Conservation (phyloP, 169 alveolate species). For the Cryptosporidium meleagridis region DNA sequence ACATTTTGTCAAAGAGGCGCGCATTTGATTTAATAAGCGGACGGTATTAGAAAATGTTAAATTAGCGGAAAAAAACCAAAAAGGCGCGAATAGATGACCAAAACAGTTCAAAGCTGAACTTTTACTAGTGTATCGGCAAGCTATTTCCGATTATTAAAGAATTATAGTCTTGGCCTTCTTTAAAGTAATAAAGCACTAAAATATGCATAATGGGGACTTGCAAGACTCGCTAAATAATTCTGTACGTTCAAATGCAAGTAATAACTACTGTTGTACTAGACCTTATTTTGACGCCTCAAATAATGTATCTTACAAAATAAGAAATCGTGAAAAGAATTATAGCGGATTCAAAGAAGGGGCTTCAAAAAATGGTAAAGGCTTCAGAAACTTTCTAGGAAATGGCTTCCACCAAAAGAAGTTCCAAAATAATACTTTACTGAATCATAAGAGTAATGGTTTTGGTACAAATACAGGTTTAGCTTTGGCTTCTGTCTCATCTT, state of each 20-base stretch:
- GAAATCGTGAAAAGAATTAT: background rate
- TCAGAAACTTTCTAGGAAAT: background rate
- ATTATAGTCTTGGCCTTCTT: background rate
- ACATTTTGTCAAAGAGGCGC: background rate
- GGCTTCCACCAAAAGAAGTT: slow-evolving; percentile 15
- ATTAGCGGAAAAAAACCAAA: background rate
- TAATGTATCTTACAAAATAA: slow-evolving; percentile 6
- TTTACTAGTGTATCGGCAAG: background rate
- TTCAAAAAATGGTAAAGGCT: slow-evolving; percentile 13
- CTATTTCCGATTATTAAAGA: slow-evolving; percentile 10
- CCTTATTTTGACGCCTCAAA: slow-evolving; percentile 12
- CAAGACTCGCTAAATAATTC: slow-evolving; percentile 17
- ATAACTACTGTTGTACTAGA: background rate
- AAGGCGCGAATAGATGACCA: background rate
- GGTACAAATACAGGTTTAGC: slow-evolving; percentile 10
- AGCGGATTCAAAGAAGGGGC: slow-evolving; percentile 15
- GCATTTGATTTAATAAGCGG: background rate
- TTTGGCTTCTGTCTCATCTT: slow-evolving; percentile 11
- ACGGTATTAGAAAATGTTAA: background rate
- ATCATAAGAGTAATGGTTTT: background rate
- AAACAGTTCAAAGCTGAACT: background rate
- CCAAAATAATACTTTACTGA: background rate
- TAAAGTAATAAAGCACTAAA: background rate
- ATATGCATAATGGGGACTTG: slow-evolving; percentile 53
- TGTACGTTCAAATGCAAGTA: background rate